These are phyloP conservation scores for Penicillium sp. DNA, from an alignment of 2,329 filamentous ascomycete genomes.

Conservation along the genomic window DNA sequence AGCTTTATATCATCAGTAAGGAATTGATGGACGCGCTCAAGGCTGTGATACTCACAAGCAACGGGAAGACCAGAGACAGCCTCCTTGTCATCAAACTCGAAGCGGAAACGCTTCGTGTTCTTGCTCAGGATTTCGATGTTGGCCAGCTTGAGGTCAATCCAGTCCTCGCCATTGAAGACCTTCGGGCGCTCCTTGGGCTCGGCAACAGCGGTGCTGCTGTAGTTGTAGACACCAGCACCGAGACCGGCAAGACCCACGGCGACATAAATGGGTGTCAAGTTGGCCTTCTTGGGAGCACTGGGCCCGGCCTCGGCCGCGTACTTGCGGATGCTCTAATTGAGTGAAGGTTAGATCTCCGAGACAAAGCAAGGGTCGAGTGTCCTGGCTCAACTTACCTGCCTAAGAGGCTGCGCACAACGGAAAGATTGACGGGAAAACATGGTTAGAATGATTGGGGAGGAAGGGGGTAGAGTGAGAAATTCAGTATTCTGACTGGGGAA, in stretches of 20 bases:
- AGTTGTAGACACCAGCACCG: conserved; percentile 58
- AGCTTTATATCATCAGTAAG: conserved; percentile 39
- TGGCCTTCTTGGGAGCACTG: conserved; percentile 46
- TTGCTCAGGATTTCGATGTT: conserved; percentile 77
- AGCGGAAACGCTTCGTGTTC: conserved; percentile 91
- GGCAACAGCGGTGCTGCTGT: conserved; percentile 32
- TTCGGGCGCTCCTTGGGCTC: conserved; percentile 42
- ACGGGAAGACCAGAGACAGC: conserved; percentile 77
- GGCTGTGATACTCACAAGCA: conserved; percentile 55
- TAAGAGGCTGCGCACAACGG: conserved; percentile 62
- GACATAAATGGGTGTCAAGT: conserved; percentile 57
- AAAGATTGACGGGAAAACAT: conserved; percentile 68
- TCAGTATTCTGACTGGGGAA: conserved; percentile 5
- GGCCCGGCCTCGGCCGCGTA: conserved; percentile 63
- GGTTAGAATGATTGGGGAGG: conserved; percentile 29
- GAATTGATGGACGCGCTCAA: background rate
- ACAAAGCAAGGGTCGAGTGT: background rate
- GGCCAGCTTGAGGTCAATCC: conserved; percentile 74
- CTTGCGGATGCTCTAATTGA: conserved; percentile 57
- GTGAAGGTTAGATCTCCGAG: conserved; percentile 1
- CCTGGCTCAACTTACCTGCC: conserved; percentile 52
- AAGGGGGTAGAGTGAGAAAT: conserved; percentile 7
- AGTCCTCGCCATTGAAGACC: conserved; percentile 80
- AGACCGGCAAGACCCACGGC: conserved; percentile 39
- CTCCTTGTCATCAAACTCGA: conserved; percentile 78